Conservation (phyloP, 768 basidiomycete genomes). For the Psilocybe tampanensis region DNA sequence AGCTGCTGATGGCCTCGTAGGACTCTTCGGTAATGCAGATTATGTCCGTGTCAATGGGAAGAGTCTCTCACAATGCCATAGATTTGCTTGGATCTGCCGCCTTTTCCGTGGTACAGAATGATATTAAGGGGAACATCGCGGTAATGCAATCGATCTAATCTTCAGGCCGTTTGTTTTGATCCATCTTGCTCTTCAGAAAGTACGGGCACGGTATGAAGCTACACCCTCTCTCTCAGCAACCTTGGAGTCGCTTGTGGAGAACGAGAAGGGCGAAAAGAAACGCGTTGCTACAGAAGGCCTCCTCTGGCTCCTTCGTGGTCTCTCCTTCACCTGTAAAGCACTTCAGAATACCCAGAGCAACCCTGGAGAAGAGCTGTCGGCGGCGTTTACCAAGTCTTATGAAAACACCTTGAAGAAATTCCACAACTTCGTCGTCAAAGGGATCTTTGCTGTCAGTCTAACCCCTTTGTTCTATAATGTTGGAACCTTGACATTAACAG, state of each 20-base stretch:
- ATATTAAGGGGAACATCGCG: slow-evolving; percentile 89
- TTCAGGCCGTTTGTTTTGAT: not conserved
- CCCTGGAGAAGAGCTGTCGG: slow-evolving; percentile 61
- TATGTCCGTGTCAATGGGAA: not conserved
- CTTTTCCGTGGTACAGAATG: slow-evolving; percentile 80
- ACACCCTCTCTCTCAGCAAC: slow-evolving; percentile 68
- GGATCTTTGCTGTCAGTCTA: slow-evolving; percentile 54
- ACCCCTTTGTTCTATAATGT: not conserved
- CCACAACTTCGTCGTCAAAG: slow-evolving; percentile 79
- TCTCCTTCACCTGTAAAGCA: slow-evolving; percentile 86
- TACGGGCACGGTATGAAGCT: slow-evolving; percentile 76
- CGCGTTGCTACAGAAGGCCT: slow-evolving; percentile 87
- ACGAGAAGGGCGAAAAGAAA: slow-evolving; percentile 89
- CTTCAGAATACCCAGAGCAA: slow-evolving; percentile 74
- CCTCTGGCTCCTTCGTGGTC: slow-evolving; percentile 91
- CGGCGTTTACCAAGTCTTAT: slow-evolving; percentile 82
- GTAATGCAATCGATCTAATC: slow-evolving; percentile 45
- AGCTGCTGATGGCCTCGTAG: slow-evolving; percentile 85
- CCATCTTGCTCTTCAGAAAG: slow-evolving; percentile 67
- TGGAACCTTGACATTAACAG: slow-evolving; percentile 2
- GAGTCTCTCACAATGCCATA: slow-evolving; percentile 28
- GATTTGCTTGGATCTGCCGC: slow-evolving; percentile 87
- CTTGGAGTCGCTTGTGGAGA: slow-evolving; percentile 79
- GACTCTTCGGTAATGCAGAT: slow-evolving; percentile 78
- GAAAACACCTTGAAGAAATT: slow-evolving; percentile 79